phyloP scores from a whole-genome alignment of 2,329 filamentous ascomycete species.

The Trichothecium roseum region DNA sequence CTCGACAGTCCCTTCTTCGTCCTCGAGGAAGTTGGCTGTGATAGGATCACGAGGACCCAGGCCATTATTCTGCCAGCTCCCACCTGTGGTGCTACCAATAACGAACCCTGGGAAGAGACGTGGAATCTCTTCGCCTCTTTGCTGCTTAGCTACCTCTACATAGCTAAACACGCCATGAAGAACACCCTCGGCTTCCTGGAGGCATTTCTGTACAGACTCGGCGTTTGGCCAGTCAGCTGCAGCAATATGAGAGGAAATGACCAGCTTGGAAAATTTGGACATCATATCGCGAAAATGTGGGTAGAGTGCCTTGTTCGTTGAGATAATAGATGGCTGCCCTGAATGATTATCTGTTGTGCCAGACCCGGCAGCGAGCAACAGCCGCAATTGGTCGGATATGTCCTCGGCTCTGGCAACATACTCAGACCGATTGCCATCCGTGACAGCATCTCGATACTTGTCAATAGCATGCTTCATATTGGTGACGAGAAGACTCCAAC shows the following conservation, averaged over 20 bases:
- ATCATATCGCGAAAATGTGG: constrained; percentile 99
- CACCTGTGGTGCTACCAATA: constrained; percentile 70
- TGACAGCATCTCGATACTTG: constrained; percentile 81
- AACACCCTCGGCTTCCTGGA: constrained; percentile 96
- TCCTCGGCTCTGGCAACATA: constrained; percentile 94
- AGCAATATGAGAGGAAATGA: constrained; percentile 95
- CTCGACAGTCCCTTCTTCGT: constrained; percentile 62
- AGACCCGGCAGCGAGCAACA: constrained; percentile 89
- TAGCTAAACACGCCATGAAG: constrained; percentile 91
- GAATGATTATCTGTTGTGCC: constrained; percentile 98
- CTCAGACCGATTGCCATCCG: constrained; percentile 71
- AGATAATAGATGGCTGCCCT: constrained; percentile 97
- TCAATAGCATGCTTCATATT: constrained; percentile 92
- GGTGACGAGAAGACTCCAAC: constrained; percentile 81
- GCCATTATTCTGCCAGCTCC: constrained; percentile 75
- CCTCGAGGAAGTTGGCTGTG: constrained; percentile 77
- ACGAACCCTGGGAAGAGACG: constrained; percentile 92
- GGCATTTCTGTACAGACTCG: constrained; percentile 87
- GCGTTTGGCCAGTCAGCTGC: constrained; percentile 91
- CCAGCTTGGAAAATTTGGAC: constrained; percentile 98
- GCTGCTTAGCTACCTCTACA: constrained; percentile 87
- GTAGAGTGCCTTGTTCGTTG: constrained; percentile 92
- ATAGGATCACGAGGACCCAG: constrained; percentile 57
- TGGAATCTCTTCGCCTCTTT: constrained; percentile 85
- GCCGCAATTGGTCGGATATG: constrained; percentile 88